phyloP scores from a whole-genome alignment of 176 grass and related monocot species.

The Calamus simplicifolius region DNA sequence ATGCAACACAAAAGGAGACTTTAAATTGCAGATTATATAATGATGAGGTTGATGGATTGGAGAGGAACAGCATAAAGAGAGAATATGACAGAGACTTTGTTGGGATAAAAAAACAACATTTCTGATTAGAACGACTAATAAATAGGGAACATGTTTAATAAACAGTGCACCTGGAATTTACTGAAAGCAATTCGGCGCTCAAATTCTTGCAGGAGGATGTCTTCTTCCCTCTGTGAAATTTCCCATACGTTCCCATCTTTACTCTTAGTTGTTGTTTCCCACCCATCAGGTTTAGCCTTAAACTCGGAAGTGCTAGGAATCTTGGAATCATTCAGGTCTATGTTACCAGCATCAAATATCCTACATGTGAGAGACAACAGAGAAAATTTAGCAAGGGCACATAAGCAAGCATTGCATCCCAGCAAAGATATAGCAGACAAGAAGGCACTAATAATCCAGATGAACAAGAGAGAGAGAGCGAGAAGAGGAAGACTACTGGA shows the following conservation, averaged over 20 bases:
- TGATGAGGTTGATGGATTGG: no score
- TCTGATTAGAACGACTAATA: no score
- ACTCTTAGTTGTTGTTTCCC: constrained; percentile 75
- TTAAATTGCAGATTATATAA: no score
- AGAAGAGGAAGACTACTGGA: no score
- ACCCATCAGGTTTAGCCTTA: constrained; percentile 85
- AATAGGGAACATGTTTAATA: no score
- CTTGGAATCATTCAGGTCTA: constrained; percentile 49
- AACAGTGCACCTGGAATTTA: constrained; percentile 58
- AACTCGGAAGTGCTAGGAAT: constrained; percentile 58
- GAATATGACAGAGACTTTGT: no score
- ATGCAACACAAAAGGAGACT: no score
- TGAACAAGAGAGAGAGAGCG: background rate
- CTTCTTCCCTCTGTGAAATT: constrained; percentile 83
- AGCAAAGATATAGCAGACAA: constrained; percentile 2
- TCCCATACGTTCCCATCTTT: constrained; percentile 88
- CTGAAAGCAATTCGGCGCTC: constrained; percentile 88
- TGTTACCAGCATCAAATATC: constrained; percentile 82
- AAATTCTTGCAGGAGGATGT: constrained; percentile 97
- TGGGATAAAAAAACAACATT: background rate
- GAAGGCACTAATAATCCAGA: background rate
- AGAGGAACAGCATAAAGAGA: no score
- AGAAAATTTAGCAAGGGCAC: constrained; percentile 5
- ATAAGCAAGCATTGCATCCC: no score
- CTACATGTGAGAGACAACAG: constrained; percentile 26